Evolutionary conservation across 306 rosid genomes (phyloP).

Genomic region (Aeschynomene evenia): DNA sequence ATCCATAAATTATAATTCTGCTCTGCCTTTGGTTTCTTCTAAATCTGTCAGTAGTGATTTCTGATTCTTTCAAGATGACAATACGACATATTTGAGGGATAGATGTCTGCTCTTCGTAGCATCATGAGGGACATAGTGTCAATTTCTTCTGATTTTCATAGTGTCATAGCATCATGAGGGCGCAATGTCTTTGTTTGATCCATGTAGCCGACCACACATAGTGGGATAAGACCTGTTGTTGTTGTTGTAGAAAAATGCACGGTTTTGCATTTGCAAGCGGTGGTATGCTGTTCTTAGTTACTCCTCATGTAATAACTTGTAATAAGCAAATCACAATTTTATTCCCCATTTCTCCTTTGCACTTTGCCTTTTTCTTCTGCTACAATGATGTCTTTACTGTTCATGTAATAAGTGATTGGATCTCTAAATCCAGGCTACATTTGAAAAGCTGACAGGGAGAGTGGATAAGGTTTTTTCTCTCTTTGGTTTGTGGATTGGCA

Average conservation of each 20-base stretch:
- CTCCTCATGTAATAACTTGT: background rate
- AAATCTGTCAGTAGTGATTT: background rate
- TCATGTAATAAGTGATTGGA: background rate
- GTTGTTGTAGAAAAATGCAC: slow-evolving; percentile 10
- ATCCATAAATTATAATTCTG: slow-evolving; percentile 15
- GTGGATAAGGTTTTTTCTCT: background rate
- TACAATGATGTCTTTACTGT: no score
- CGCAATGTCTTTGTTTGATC: no score
- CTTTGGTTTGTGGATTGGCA: background rate
- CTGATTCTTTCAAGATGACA: background rate
- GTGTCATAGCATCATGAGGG: no score
- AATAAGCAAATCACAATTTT: no score
- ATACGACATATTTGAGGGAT: background rate
- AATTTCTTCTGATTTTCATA: background rate
- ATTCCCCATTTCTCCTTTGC: no score
- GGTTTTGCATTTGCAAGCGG: background rate
- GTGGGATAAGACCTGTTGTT: no score
- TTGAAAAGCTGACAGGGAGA: background rate
- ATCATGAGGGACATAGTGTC: background rate
- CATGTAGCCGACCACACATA: no score
- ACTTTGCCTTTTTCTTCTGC: no score
- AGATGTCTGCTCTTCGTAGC: background rate
- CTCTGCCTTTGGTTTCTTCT: background rate
- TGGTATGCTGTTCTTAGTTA: background rate
- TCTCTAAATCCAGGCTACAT: slow-evolving; percentile 13